A percentile compares a stretch with the other conserved stretches of the same genome.
Evolutionary conservation across 345 rosid genomes (phyloP).

Genomic region (Aurinia saxatilis): DNA sequence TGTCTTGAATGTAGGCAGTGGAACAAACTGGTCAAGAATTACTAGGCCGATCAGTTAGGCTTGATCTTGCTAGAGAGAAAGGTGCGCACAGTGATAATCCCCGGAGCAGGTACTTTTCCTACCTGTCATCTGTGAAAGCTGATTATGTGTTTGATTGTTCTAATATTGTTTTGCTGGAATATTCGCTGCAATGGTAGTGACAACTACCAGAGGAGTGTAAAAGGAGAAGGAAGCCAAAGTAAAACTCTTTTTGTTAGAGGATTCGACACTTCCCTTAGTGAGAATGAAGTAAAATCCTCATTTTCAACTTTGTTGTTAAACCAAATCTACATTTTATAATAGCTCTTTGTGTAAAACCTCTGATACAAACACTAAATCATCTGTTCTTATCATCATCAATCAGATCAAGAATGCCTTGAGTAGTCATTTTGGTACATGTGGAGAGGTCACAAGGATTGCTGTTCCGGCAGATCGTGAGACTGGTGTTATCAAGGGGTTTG

Average conservation of each 20-base stretch:
- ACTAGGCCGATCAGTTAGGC: conserved; percentile 37
- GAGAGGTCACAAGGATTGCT: conserved; percentile 46
- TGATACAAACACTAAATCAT: not conserved
- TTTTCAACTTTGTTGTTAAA: not conserved
- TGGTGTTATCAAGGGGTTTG: conserved; percentile 66
- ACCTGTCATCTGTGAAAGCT: not conserved
- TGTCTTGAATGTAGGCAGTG: conserved; percentile 44
- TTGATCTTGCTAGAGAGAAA: conserved; percentile 56
- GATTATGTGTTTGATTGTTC: not conserved
- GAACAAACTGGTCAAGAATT: conserved; percentile 45
- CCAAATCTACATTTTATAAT: no score
- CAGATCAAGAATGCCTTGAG: conserved; percentile 46
- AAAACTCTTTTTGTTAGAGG: conserved; percentile 49
- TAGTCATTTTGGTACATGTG: conserved; percentile 61
- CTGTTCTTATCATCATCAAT: conserved; percentile 33
- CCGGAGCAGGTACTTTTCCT: conserved; percentile 37
- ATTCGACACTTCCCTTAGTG: conserved; percentile 36
- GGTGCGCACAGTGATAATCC: conserved; percentile 46
- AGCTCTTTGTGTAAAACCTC: not conserved
- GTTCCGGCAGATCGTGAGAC: conserved; percentile 56
- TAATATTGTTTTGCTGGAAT: not conserved
- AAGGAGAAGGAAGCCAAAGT: conserved; percentile 25
- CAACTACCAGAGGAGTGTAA: conserved; percentile 38
- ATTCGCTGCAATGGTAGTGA: conserved; percentile 33
- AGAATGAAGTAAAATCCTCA: conserved; percentile 41